Evolutionary conservation across 1,139 yeast species (phyloP).

Genomic region (Debaryomycetaceae sp.): DNA sequence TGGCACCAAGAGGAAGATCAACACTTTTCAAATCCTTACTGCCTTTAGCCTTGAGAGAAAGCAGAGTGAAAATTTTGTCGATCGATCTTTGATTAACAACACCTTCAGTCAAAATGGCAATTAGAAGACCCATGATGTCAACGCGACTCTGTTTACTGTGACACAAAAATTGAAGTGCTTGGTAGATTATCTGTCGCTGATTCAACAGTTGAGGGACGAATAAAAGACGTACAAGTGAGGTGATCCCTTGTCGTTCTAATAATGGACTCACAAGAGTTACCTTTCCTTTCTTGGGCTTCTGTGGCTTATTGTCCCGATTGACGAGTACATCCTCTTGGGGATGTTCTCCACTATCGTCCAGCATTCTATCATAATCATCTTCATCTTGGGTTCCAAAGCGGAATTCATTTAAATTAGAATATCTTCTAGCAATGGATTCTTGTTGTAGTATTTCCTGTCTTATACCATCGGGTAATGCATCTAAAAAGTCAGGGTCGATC

Average conservation of each 20-base stretch:
- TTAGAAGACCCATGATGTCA: constrained; percentile 69
- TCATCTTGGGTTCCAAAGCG: constrained; percentile 22
- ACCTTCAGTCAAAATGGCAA: constrained; percentile 76
- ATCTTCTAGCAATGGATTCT: constrained; percentile 52
- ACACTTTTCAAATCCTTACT: constrained; percentile 9
- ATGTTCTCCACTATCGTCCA: constrained; percentile 13
- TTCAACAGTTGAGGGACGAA: constrained; percentile 71
- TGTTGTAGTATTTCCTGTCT: constrained; percentile 73
- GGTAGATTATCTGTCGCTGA: constrained; percentile 65
- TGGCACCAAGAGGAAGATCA: constrained; percentile 57
- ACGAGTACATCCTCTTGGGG: not conserved
- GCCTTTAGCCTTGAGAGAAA: constrained; percentile 37
- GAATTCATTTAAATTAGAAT: constrained; percentile 22
- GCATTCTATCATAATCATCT: constrained; percentile 21
- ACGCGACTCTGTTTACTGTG: constrained; percentile 74
- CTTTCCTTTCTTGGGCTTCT: constrained; percentile 12
- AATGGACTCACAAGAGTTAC: constrained; percentile 60
- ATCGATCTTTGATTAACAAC: constrained; percentile 56
- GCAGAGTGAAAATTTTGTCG: constrained; percentile 62
- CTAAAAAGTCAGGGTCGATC: constrained; percentile 76
- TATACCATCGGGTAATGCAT: constrained; percentile 74
- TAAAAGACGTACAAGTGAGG: constrained; percentile 65
- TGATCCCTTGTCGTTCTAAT: constrained; percentile 73
- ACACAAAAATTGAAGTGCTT: constrained; percentile 65
- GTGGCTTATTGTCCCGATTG: constrained; percentile 3